These are phyloP conservation scores for Scytalidium lignicola DNA, from an alignment of 2,329 filamentous ascomycete species.

Conservation along the genomic window DNA sequence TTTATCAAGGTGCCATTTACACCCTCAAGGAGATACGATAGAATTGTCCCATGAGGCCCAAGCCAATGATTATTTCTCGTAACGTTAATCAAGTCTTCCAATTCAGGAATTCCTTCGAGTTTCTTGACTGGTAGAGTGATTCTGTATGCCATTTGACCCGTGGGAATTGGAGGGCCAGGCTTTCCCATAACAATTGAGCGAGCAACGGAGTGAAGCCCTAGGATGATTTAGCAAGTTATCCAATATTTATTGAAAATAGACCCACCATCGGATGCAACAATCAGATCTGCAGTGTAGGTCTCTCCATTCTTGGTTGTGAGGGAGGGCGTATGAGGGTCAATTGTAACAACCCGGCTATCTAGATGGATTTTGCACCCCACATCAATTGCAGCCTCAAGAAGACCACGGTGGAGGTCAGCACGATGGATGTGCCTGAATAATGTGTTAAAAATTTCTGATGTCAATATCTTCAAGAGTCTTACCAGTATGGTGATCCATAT, in stretches of 20 bases:
- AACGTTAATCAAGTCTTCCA: conserved; percentile 31
- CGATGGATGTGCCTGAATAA: neutral
- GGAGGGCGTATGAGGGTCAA: neutral
- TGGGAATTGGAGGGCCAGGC: conserved; percentile 22
- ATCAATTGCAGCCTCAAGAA: neutral
- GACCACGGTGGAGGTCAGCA: neutral
- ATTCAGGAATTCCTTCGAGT: conserved; percentile 33
- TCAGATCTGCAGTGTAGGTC: neutral
- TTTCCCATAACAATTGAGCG: conserved; percentile 33
- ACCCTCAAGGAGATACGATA: conserved; percentile 14
- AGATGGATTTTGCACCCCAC: neutral
- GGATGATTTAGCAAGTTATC: neutral
- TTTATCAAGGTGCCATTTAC: conserved; percentile 12
- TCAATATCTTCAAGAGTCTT: neutral
- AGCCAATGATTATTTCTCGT: conserved; percentile 40
- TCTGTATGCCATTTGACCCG: conserved; percentile 38
- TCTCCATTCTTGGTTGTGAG: neutral
- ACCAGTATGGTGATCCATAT: conserved; percentile 14
- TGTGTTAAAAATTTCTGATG: too few species aligned
- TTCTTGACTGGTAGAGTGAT: conserved; percentile 37
- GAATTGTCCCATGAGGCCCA: conserved; percentile 14
- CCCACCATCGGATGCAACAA: neutral
- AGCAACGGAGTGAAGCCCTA: conserved; percentile 30
- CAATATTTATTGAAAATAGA: too few species aligned
- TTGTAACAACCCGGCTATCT: neutral